Evolutionary conservation across 2,329 filamentous ascomycete species (phyloP), one percentile per base, ranked within the genome.

Genomic region (Fusarium gaditjirri): DNA sequence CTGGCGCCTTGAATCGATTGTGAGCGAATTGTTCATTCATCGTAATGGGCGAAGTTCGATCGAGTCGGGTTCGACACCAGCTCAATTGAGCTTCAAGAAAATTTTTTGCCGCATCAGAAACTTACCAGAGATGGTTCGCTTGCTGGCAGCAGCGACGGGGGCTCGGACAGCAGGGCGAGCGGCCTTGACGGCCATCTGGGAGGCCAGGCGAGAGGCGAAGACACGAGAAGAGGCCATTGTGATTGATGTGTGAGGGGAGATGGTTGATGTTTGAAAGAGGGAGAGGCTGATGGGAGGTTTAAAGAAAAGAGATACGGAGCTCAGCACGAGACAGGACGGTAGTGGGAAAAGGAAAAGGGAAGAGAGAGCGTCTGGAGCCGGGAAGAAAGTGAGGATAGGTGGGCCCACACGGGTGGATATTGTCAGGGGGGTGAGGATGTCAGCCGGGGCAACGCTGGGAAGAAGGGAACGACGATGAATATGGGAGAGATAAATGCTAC

Each of bases 221-320:
- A 94, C 88, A 86, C 92, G 92, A 84, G 90, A 86, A 84, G 92
- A 90, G 84, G 92, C 91, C 92, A 94, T 94, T 93, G 89, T 89
- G 89, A 90, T 85, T 86, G 86, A 84, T 86, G 75, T 80, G 77
- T 78, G 78, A 79, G 77, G 77, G 76, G 76, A 77, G 80, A 78
- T 78, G 75, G 77, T 76, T 78, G 75, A 75, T 73, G 71, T 58
- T 64, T 74, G 73, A 71, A 73, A 64, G 62, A 70, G 69, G 70
- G 67, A 77, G 76, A 76, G 75, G 76, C 77, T 79, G 78, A 77
- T 74, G 76, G 67, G 76, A 77, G 74, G 76, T 76, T 77, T 78
- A 75, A 77, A 78, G 77, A 77, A 78, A 78, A 79, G 72, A 75
- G 77, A 78, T 77, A 77, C 77, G 77, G 77, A 80, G 71, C 75